Evolutionary conservation across 306 rosid genomes (phyloP).

Genomic region (Mimosa bimucronata): DNA sequence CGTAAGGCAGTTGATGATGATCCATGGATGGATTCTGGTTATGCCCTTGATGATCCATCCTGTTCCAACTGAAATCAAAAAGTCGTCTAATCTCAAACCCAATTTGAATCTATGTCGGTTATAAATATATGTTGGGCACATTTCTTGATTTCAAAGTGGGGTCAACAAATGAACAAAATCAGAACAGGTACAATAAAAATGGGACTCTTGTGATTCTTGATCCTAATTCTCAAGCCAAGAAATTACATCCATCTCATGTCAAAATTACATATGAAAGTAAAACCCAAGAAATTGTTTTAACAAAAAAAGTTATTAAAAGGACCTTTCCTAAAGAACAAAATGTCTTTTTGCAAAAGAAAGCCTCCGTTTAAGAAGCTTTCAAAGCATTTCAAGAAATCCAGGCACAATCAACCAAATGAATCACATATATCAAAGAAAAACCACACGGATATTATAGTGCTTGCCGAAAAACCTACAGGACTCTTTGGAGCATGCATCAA

Average conservation of each 20-base stretch:
- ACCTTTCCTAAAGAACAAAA: slow-evolving; percentile 23
- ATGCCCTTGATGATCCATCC: slow-evolving; percentile 68
- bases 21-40: slow-evolving; percentile 52
- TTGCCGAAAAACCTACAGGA: slow-evolving; percentile 12
- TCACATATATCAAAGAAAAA: background rate
- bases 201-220: slow-evolving; percentile 15
- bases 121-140: slow-evolving; percentile 10
- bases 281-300: background rate
- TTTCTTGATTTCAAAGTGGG: slow-evolving; percentile 15
- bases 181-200: slow-evolving; percentile 6
- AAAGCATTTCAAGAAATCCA: slow-evolving; percentile 22
- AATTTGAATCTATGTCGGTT: slow-evolving; percentile 7
- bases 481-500: slow-evolving; percentile 12
- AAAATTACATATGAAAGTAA: slow-evolving; percentile 23
- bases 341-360: background rate
- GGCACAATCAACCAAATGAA: slow-evolving; percentile 26
- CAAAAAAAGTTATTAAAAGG: slow-evolving; percentile 14
- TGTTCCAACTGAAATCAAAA: slow-evolving; percentile 38
- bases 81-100: slow-evolving; percentile 27
- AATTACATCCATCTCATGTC: slow-evolving; percentile 17
- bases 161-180: background rate
- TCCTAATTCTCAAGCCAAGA: background rate
- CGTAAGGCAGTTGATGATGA: slow-evolving; percentile 49
- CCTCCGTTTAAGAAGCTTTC: slow-evolving; percentile 15
- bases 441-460: no score